phyloP scores from a whole-genome alignment of 805 yeast species.

The Candida silvicultrix region DNA sequence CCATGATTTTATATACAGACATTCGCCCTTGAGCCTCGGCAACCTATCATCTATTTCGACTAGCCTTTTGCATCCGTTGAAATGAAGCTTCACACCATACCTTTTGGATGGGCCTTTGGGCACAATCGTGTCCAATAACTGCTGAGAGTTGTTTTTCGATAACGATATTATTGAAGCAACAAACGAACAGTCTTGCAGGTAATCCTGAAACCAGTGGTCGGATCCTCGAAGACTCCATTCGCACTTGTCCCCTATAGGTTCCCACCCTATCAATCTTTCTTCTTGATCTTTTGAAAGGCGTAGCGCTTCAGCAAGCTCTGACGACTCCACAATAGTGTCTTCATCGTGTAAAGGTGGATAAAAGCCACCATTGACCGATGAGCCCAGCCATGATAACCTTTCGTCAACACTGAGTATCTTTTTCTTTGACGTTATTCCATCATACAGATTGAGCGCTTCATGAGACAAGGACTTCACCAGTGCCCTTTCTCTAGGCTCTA shows the following conservation, averaged over 20 bases:
- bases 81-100: slow-evolving; percentile 34
- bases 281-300: slow-evolving; percentile 10
- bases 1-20: slow-evolving; percentile 12
- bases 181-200: slow-evolving; percentile 66
- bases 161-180: slow-evolving; percentile 61
- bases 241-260: neutral
- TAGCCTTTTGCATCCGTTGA: slow-evolving; percentile 48
- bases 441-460: slow-evolving; percentile 3
- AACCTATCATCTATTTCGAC: slow-evolving; percentile 41
- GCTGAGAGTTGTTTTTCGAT: slow-evolving; percentile 16
- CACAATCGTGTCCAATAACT: slow-evolving; percentile 4
- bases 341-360: slow-evolving; percentile 9
- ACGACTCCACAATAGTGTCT: neutral
- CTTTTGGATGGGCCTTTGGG: slow-evolving; percentile 21
- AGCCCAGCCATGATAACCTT: slow-evolving; percentile 11
- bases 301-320: slow-evolving; percentile 1
- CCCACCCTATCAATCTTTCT: slow-evolving; percentile 7
- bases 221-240: slow-evolving; percentile 19
- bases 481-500: slow-evolving; percentile 1
- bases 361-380: slow-evolving; percentile 7
- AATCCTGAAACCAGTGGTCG: slow-evolving; percentile 38
- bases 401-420: slow-evolving; percentile 4
- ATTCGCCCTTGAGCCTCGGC: slow-evolving; percentile 27
- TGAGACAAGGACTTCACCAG: neutral
- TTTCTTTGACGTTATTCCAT: slow-evolving; percentile 1